phyloP scores from a whole-genome alignment of 164 flowering plant genomes.

The Berberis vulgaris region DNA sequence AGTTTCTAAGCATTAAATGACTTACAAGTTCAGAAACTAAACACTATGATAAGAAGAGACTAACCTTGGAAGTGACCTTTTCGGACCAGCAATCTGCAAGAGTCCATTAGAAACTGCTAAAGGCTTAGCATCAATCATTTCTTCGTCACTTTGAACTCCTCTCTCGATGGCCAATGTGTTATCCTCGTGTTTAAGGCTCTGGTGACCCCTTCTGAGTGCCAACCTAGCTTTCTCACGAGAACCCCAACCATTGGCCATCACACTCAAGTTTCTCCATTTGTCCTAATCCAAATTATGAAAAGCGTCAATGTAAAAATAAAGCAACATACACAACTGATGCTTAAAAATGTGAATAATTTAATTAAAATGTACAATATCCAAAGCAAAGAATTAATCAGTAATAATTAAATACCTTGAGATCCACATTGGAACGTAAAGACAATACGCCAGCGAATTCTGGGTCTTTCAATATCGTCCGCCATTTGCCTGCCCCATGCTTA shows the following conservation, averaged over 20 bases:
- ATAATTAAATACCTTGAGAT: constrained; percentile 62
- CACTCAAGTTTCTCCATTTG: constrained; percentile 97
- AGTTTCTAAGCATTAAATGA: no score
- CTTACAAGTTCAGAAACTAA: not conserved
- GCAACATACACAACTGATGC: not conserved
- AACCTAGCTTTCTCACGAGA: constrained; percentile 70
- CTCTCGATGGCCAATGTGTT: constrained; percentile 27
- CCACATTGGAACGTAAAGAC: constrained; percentile 83
- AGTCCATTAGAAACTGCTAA: constrained; percentile 29
- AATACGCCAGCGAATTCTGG: constrained; percentile 75
- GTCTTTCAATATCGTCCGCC: constrained; percentile 97
- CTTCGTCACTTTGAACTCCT: constrained; percentile 53
- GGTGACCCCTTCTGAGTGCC: constrained; percentile 51
- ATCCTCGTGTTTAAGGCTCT: constrained; percentile 40
- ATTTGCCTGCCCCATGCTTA: constrained; percentile 93
- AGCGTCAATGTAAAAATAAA: not conserved
- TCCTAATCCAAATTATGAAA: constrained; percentile 31
- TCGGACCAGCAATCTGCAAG: constrained; percentile 47
- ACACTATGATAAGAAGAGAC: constrained; percentile 1
- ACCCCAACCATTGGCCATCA: constrained; percentile 86
- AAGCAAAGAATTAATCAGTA: not conserved
- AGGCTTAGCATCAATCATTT: constrained; percentile 54
- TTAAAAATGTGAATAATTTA: not conserved
- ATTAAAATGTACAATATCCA: not conserved
- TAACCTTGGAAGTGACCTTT: constrained; percentile 58